Base-by-base conservation (phyloP, 345 rosid genomes). In the Erysimum cheiranthoides region DNA sequence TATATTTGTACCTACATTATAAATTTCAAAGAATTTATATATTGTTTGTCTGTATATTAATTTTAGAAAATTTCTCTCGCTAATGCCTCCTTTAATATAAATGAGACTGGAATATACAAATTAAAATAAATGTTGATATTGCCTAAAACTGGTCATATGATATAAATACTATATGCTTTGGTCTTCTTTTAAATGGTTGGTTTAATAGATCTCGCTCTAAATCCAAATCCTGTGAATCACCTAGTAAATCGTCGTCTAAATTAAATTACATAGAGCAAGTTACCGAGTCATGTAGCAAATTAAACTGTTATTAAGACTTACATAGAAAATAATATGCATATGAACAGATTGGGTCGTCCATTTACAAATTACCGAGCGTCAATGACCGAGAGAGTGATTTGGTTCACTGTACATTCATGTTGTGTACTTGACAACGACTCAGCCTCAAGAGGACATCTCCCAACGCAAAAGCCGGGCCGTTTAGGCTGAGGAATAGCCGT, bases 371-470 rank as follows among this genome's bases (percentile, higher is more conserved):
- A 61, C 1, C 68, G 38, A 63, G 53, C 53, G n/a, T 43, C 27
- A 28, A 63, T 65, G 54, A 46, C 54, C 5, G 54, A 65, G 27
- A 31, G 5, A 16, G 69, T 65, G 42, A 46, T 31, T 65, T 46
- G 69, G 16, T 65, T 65, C 27, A 46, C 27, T 30, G 42, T 30
- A 2, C 30, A 65, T 65, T 46, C 40, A 46, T 18, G 18, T 0
- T 63, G 39, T 40, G 10, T 40, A 43, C 30, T 65, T 45, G 69
- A 61, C 0, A 31, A 60, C 6, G 46, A 45, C 5, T 28, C 30
- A 8, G 2, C 13, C 17, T 16, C 30, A 31, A 47, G 30, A 16
- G 40, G 30, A 46, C 42, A 10, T 46, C 4, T 46, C 3, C 42
- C 16, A 3, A 65, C 6, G 17, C 70, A 65, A 65, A n/a, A 65